Evolutionary conservation across 1,284 basidiomycete genomes (phyloP), one percentile per base, ranked within the genome.

Genomic region (Grifola frondosa): DNA sequence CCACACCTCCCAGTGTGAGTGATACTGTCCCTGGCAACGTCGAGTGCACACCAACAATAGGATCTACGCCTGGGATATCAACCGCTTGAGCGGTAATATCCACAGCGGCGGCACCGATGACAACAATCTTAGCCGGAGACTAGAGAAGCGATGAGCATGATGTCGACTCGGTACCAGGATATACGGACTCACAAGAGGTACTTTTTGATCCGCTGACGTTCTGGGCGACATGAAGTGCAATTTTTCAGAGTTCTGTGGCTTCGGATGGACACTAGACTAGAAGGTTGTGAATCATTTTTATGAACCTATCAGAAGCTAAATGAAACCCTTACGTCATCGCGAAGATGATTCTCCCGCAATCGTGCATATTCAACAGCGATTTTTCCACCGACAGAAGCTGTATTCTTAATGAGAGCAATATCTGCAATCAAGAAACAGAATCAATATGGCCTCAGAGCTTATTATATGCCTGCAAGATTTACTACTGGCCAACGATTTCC

Each of bases 371-470:
- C 79, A 9, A 80, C 74, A 2, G 96, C 94, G 47, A 98, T 90
- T 56, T 83, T 73, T 1, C 88, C 81, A 36, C 94, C 95, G 35
- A 95, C 75, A 20, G 78, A 68, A 15, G 94, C 92, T n/a, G 95
- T 95, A 62, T 97, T 98, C 66, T 90, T 80, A 30, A 99, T 81
- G 12, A 99, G 73, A 5, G 89, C 93, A 48, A 96, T 74, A 67
- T 99, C 96, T 79, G 38, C 6, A 21, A 10, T 29, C 11, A 28
- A 26, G n/a, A n/a, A n/a, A n/a, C 11, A 35, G 37, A 9, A n/a
- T 17, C 30, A 24, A n/a, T 28, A 20, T 23, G 9, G 16, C n/a
- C 24, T 23, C 20, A 40, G 20, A 30, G 6, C 11, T 26, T n/a
- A 33, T 26, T 24, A 23, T 10, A 20, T 20, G 4, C 9, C 30